Conservation (phyloP, 345 rosid species). For the Salix exigua region DNA sequence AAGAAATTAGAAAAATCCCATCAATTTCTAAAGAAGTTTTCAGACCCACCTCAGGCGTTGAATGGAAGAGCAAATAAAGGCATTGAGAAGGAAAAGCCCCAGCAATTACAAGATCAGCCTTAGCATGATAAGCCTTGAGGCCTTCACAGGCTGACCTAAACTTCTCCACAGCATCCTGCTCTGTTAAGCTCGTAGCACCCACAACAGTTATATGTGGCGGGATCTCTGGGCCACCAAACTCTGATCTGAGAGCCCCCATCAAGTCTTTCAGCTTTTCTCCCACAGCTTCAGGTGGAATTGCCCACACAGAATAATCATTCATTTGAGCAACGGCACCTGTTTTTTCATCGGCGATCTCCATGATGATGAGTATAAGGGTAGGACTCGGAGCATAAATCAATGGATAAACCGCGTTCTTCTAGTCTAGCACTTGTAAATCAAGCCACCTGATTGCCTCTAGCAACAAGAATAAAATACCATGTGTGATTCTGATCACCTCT, state of each 20-base stretch:
- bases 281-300: conserved; percentile 58
- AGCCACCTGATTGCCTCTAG: neutral
- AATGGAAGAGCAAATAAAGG: conserved; percentile 62
- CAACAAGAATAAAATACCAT: neutral
- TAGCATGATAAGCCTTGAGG: conserved; percentile 44
- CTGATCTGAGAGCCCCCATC: conserved; percentile 37
- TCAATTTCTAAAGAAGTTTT: neutral
- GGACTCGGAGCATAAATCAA: neutral
- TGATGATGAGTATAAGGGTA: neutral
- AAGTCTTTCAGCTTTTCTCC: conserved; percentile 41
- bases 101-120: conserved; percentile 53
- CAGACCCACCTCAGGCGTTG: conserved; percentile 54
- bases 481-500: too few species aligned
- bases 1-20: neutral
- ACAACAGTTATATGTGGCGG: conserved; percentile 83
- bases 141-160: conserved; percentile 63
- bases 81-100: conserved; percentile 79
- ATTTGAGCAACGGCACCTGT: conserved; percentile 9
- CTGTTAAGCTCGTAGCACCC: conserved; percentile 50
- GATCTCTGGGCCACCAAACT: conserved; percentile 38
- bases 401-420: neutral
- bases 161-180: conserved; percentile 57
- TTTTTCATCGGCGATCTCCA: neutral
- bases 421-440: neutral
- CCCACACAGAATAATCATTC: conserved; percentile 78